These are phyloP conservation scores for Heterobasidion occidentale DNA, from an alignment of 1,284 basidiomycete species.

Conservation along the genomic window DNA sequence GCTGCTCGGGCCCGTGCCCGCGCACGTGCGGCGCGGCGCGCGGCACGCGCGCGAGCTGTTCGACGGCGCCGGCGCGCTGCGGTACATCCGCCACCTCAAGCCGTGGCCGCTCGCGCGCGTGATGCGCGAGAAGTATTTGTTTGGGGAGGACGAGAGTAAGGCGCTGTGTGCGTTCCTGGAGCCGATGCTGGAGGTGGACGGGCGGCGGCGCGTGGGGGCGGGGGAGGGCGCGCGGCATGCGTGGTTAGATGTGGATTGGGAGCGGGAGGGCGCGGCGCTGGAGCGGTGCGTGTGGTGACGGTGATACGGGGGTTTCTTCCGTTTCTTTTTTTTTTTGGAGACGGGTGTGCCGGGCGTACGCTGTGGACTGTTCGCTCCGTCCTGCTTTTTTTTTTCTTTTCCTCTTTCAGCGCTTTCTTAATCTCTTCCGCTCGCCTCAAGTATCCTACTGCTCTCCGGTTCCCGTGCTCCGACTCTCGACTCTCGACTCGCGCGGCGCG, in stretches of 20 bases:
- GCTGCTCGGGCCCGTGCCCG: constrained; percentile 67
- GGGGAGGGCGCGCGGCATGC: constrained; percentile 63
- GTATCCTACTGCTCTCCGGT: background rate
- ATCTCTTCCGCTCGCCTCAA: background rate
- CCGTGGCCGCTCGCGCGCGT: constrained; percentile 81
- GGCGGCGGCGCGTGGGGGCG: constrained; percentile 62
- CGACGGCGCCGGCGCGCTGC: constrained; percentile 58
- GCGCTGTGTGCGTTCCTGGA: constrained; percentile 65
- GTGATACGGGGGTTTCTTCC: too few species aligned
- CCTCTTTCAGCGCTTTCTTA: background rate
- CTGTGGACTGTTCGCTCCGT: background rate
- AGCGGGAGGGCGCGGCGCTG: constrained; percentile 9
- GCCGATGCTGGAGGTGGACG: constrained; percentile 76
- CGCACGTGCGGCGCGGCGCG: constrained; percentile 74
- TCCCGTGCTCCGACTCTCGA: background rate
- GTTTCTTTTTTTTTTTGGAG: too few species aligned
- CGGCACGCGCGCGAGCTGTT: constrained; percentile 82
- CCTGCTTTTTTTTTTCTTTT: background rate
- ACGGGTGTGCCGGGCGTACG: background rate
- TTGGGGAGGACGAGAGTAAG: constrained; percentile 49
- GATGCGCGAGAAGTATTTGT: constrained; percentile 80
- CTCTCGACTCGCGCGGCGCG: background rate
- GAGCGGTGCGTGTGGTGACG: constrained; percentile 13
- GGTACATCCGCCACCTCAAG: constrained; percentile 75
- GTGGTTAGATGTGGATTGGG: constrained; percentile 55